These are phyloP conservation scores for Stagonosporopsis chrysanthemi DNA, from an alignment of 2,329 filamentous ascomycete species.

Conservation along the genomic window DNA sequence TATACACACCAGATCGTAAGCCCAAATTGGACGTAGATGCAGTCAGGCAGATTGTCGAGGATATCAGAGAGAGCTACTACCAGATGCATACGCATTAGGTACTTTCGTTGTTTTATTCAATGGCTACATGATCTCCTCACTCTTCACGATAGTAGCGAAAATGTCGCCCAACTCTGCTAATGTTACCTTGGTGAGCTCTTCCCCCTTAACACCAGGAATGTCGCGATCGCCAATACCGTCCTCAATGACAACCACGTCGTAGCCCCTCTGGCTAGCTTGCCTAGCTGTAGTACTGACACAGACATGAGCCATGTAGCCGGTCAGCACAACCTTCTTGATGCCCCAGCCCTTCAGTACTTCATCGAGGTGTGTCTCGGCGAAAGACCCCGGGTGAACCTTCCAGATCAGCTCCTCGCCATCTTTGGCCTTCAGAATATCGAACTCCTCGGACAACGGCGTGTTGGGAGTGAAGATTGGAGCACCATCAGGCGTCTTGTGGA, in stretches of 20 bases:
- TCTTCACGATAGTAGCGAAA: slow-evolving; percentile 66
- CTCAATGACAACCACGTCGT: slow-evolving; percentile 66
- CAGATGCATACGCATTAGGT: slow-evolving; percentile 25
- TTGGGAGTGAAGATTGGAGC: slow-evolving; percentile 70
- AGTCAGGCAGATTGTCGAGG: slow-evolving; percentile 66
- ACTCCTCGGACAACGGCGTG: slow-evolving; percentile 65
- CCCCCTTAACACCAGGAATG: slow-evolving; percentile 66
- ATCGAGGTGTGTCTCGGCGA: slow-evolving; percentile 66
- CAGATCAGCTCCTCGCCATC: slow-evolving; percentile 61
- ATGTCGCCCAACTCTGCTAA: slow-evolving; percentile 67
- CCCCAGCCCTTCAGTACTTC: slow-evolving; percentile 59
- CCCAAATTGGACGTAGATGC: slow-evolving; percentile 64
- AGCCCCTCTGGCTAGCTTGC: slow-evolving; percentile 65
- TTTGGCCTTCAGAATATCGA: slow-evolving; percentile 62
- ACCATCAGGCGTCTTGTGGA: slow-evolving; percentile 64
- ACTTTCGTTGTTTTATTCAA: background rate
- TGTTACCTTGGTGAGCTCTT: slow-evolving; percentile 56
- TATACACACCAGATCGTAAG: slow-evolving; percentile 69
- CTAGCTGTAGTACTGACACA: slow-evolving; percentile 68
- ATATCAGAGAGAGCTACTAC: slow-evolving; percentile 40
- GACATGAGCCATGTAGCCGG: slow-evolving; percentile 70
- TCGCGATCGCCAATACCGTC: slow-evolving; percentile 71
- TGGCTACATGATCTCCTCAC: slow-evolving; percentile 51
- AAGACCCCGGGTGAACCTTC: slow-evolving; percentile 66
- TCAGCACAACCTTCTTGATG: slow-evolving; percentile 66